A percentile compares a stretch with the other conserved stretches of the same genome.
Conservation (phyloP, 2,329 filamentous ascomycete genomes). For the Fusarium ramigenum region DNA sequence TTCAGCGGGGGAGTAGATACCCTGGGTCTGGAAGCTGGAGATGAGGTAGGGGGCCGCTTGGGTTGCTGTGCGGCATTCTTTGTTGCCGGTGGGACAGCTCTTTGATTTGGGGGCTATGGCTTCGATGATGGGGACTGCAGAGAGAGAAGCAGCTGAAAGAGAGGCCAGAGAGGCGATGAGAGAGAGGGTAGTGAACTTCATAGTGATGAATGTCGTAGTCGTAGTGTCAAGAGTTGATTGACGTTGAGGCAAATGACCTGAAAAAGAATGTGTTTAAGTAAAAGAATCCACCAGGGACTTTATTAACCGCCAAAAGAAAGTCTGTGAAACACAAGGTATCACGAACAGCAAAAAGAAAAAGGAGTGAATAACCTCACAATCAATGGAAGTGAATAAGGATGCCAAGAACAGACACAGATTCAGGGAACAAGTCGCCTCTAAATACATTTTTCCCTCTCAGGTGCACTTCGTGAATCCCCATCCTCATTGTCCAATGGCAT, state of each 20-base stretch:
- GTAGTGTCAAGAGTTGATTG: not conserved
- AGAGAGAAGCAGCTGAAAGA: constrained; percentile 31
- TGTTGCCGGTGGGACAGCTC: constrained; percentile 59
- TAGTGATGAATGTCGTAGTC: not conserved
- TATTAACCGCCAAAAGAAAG: not conserved
- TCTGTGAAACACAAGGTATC: not conserved
- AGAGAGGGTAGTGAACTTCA: constrained; percentile 43
- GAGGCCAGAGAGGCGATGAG: constrained; percentile 28
- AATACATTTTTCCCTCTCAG: not conserved
- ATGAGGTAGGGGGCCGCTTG: constrained; percentile 68
- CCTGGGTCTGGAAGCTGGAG: constrained; percentile 65
- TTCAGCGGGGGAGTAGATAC: constrained; percentile 62
- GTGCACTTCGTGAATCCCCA: not conserved
- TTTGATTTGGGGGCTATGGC: constrained; percentile 66
- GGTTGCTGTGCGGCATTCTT: constrained; percentile 73
- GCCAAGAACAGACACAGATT: not conserved
- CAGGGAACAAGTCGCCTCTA: not conserved
- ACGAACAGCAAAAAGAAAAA: not conserved
- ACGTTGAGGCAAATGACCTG: not conserved
- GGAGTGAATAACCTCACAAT: not conserved
- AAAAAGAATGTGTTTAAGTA: not conserved
- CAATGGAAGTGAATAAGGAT: not conserved
- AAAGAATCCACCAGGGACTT: constrained; percentile 19
- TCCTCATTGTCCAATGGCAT: not conserved
- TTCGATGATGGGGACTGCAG: constrained; percentile 54